A percentile compares a stretch with the other conserved stretches of the same genome.
Conservation (phyloP, 2,329 filamentous ascomycete species). For the Aspergillus proliferans region DNA sequence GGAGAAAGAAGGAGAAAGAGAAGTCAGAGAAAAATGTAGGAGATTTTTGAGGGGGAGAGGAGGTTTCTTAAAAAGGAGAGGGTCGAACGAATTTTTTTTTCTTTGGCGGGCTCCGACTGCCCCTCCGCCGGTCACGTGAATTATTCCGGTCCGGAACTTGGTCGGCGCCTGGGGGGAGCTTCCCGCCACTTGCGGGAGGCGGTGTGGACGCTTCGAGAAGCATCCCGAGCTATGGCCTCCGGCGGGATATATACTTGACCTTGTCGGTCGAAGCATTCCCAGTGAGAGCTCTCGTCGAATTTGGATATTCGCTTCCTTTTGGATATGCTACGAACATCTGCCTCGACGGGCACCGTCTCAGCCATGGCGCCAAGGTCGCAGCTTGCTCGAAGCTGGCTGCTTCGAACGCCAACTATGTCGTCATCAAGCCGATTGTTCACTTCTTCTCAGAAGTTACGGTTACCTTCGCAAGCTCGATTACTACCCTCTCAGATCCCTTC, state of each 20-base stretch:
- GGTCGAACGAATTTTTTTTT: constrained; percentile 12
- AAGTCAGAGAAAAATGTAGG: constrained; percentile 21
- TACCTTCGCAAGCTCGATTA: constrained; percentile 13
- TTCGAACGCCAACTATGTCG: constrained; percentile 20
- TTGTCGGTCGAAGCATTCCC: background rate
- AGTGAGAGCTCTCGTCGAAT: background rate
- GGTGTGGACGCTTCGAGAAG: constrained; percentile 35
- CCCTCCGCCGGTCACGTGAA: constrained; percentile 27
- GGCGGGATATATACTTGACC: background rate
- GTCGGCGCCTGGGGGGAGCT: constrained; percentile 17
- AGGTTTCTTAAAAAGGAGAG: constrained; percentile 5
- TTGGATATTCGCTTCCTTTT: background rate
- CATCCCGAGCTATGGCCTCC: constrained; percentile 13
- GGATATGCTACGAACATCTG: background rate
- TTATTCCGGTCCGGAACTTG: constrained; percentile 21
- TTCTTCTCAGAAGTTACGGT: constrained; percentile 14
- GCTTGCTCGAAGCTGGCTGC: constrained; percentile 23
- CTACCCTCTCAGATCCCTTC: constrained; percentile 9
- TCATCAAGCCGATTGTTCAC: constrained; percentile 15
- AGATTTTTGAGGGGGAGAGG: constrained; percentile 16
- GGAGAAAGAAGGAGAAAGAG: constrained; percentile 11
- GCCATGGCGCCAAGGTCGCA: constrained; percentile 30
- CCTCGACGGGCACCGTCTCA: constrained; percentile 2
- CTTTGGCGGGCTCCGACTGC: constrained; percentile 12
- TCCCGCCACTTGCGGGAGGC: constrained; percentile 24